Evolutionary conservation across 192 early-diverging fungal genomes (phyloP).

Genomic region (Haplosporangium gracile): DNA sequence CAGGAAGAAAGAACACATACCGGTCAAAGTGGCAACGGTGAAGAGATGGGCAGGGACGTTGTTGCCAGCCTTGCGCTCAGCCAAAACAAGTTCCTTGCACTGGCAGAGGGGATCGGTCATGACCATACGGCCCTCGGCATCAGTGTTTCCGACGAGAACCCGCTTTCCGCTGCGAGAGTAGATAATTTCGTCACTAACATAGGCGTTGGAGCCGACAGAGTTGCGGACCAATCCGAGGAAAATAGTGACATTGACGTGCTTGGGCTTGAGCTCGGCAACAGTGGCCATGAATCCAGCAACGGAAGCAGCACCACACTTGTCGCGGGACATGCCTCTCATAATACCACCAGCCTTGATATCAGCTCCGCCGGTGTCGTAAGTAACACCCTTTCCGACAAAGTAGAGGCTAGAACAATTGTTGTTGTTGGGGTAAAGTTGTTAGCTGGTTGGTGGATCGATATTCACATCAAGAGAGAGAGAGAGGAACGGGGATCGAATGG

Average conservation of each 20-base stretch:
- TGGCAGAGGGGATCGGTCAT: conserved; percentile 85
- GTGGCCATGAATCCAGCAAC: conserved; percentile 88
- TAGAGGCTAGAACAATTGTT: conserved; percentile 66
- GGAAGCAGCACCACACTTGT: conserved; percentile 90
- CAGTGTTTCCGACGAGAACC: conserved; percentile 87
- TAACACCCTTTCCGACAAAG: conserved; percentile 92
- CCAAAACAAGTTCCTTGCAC: conserved; percentile 80
- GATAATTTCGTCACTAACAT: conserved; percentile 88
- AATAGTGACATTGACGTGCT: conserved; percentile 76
- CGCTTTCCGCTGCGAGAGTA: conserved; percentile 81
- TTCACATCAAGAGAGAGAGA: conserved; percentile 15
- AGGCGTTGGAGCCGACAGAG: conserved; percentile 83
- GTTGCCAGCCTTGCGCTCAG: conserved; percentile 63
- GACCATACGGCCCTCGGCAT: conserved; percentile 93
- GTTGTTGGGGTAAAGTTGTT: background rate
- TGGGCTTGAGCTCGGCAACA: conserved; percentile 72
- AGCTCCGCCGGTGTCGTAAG: conserved; percentile 92
- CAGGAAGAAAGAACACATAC: background rate
- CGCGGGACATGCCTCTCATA: conserved; percentile 92
- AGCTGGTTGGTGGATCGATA: conserved; percentile 1
- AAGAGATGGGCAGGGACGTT: conserved; percentile 67
- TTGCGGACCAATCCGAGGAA: conserved; percentile 87
- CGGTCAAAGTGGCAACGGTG: conserved; percentile 91
- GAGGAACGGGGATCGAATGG: conserved; percentile 10
- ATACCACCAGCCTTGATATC: conserved; percentile 85